phyloP scores from a whole-genome alignment of 257 asterid genomes.

The Capsicum baccatum region DNA sequence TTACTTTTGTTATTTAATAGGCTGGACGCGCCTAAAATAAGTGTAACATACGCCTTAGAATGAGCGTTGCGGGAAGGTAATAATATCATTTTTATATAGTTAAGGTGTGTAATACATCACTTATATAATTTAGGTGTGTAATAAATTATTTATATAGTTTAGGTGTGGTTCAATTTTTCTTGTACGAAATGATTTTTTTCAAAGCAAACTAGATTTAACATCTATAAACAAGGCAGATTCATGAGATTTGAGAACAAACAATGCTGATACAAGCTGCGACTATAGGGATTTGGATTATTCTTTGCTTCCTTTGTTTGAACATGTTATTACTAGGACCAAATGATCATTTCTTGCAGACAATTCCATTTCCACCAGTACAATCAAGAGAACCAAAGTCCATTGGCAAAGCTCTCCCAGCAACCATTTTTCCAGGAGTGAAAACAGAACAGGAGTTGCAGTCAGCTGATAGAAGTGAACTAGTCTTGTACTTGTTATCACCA shows the following conservation, averaged over 20 bases:
- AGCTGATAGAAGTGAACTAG: conserved; percentile 31
- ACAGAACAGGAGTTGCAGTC: conserved; percentile 34
- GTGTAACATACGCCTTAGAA: no score
- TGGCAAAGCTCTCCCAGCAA: neutral
- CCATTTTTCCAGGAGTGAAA: neutral
- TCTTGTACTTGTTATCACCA: conserved; percentile 35
- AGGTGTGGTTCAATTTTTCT: no score
- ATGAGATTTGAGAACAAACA: neutral
- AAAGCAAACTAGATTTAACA: neutral
- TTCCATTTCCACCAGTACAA: conserved; percentile 26
- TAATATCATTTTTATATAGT: no score
- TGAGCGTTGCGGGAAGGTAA: no score
- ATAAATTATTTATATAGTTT: no score
- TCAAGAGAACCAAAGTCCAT: neutral
- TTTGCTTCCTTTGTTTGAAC: neutral
- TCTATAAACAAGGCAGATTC: neutral
- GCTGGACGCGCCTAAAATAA: no score
- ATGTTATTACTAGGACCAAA: neutral
- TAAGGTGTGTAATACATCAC: no score
- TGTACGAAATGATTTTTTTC: no score
- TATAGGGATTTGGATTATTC: neutral
- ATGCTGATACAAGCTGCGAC: neutral
- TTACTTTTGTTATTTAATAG: no score
- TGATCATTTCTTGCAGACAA: conserved; percentile 31
- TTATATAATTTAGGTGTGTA: no score